Evolutionary conservation across 148 eudicot genomes (phyloP).

Genomic region (Camellia lanceoleosa): DNA sequence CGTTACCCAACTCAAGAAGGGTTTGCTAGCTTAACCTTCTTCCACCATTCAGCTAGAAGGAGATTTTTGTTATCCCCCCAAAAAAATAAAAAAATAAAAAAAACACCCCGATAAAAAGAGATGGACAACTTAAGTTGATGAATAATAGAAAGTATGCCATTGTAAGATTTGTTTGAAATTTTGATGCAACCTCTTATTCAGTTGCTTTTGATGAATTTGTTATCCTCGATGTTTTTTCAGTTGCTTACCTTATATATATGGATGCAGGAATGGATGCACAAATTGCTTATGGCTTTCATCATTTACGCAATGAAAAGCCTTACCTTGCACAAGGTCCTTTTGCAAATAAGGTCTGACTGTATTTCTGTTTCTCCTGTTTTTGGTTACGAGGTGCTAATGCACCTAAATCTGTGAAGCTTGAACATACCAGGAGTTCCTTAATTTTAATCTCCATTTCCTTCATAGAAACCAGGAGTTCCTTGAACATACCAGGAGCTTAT

Average conservation of each 20-base stretch:
- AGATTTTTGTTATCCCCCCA: background rate
- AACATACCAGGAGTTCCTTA: slow-evolving; percentile 1
- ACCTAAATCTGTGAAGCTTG: slow-evolving; percentile 3
- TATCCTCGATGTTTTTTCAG: background rate
- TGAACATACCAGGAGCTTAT: too few relatives aligned
- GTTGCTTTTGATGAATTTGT: background rate
- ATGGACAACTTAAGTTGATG: background rate
- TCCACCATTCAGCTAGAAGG: background rate
- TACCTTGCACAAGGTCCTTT: slow-evolving; percentile 87
- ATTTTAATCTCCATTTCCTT: background rate
- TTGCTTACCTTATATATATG: background rate
- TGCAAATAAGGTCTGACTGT: slow-evolving; percentile 62
- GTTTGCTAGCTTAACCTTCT: slow-evolving; percentile 1
- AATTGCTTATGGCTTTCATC: slow-evolving; percentile 91
- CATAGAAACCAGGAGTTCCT: background rate
- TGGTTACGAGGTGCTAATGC: background rate
- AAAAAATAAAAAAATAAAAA: background rate
- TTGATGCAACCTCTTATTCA: background rate
- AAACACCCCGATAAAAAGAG: background rate
- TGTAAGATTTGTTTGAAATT: background rate
- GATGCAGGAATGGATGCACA: slow-evolving; percentile 91
- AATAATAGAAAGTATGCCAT: background rate
- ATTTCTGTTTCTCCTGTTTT: background rate
- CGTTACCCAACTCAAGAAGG: background rate
- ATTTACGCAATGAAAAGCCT: slow-evolving; percentile 81